phyloP scores from a whole-genome alignment of 164 flowering plant genomes.

The Houttuynia cordata region DNA sequence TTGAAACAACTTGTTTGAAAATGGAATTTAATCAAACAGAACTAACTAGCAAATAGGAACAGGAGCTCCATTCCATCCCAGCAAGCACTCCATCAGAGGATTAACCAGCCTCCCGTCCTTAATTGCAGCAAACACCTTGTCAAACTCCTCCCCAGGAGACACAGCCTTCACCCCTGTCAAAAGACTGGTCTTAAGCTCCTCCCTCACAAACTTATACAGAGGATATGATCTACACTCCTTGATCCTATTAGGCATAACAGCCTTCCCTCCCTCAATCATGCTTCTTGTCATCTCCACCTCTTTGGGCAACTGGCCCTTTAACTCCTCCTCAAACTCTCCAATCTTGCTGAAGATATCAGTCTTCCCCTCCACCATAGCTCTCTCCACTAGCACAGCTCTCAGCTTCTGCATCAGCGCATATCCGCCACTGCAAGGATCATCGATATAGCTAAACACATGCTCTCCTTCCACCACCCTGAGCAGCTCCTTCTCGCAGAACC shows the following conservation, averaged over 20 bases:
- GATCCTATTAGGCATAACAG: constrained; percentile 28
- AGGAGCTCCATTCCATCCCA: constrained; percentile 51
- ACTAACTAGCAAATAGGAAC: constrained; percentile 36
- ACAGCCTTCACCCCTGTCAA: constrained; percentile 39
- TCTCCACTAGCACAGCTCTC: constrained; percentile 42
- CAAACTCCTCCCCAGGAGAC: constrained; percentile 50
- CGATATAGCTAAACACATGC: constrained; percentile 36
- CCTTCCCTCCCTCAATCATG: constrained; percentile 21
- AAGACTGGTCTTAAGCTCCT: constrained; percentile 24
- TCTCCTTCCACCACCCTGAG: constrained; percentile 45
- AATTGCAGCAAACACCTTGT: constrained; percentile 42
- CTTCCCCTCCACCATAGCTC: constrained; percentile 30
- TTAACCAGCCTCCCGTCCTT: constrained; percentile 43
- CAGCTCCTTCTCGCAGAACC: constrained; percentile 53
- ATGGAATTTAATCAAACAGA: too few species aligned
- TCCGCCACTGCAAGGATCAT: constrained; percentile 43
- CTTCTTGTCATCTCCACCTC: constrained; percentile 30
- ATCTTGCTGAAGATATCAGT: constrained; percentile 44
- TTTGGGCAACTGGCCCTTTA: constrained; percentile 39
- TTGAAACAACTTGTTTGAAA: too few species aligned
- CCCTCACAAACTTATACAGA: constrained; percentile 45
- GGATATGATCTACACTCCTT: constrained; percentile 54
- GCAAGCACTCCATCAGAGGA: constrained; percentile 38
- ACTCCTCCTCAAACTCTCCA: constrained; percentile 40
- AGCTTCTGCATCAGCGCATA: constrained; percentile 53